Percentiles rank a stretch among this genome's conserved stretches.
phyloP scores from a whole-genome alignment of 2,329 filamentous ascomycete genomes.

The Sordariomycetes sp. region DNA sequence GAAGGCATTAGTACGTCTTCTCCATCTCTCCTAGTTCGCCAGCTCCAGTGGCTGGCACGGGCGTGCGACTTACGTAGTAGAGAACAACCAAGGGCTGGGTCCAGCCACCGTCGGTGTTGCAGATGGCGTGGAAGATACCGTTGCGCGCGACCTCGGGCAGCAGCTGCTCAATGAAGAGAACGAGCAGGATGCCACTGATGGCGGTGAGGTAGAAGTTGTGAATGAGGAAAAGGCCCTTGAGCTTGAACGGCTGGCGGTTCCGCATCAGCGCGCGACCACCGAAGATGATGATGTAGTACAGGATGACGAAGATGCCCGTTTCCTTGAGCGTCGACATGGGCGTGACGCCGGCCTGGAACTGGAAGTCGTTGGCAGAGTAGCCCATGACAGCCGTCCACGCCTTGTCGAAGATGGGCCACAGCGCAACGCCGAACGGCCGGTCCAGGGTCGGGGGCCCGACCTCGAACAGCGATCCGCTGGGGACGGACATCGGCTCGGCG shows the following conservation, averaged over 20 bases:
- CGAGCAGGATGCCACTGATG: constrained; percentile 71
- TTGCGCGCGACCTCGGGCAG: constrained; percentile 69
- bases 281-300: constrained; percentile 92
- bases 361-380: constrained; percentile 78
- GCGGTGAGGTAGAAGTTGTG: constrained; percentile 92
- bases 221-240: constrained; percentile 81
- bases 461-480: constrained; percentile 33
- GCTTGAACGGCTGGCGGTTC: constrained; percentile 71
- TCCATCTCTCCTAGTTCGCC: not conserved
- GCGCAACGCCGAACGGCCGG: constrained; percentile 77
- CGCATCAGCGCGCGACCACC: constrained; percentile 90
- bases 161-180: constrained; percentile 83
- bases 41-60: not conserved
- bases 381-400: constrained; percentile 66
- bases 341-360: constrained; percentile 70
- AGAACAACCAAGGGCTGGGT: constrained; percentile 85
- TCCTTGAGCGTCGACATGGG: constrained; percentile 84
- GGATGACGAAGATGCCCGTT: constrained; percentile 67
- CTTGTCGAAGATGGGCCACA: constrained; percentile 94
- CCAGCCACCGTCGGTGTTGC: constrained; percentile 74
- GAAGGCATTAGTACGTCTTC: not conserved
- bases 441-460: constrained; percentile 66
- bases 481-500: constrained; percentile 27
- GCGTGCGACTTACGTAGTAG: constrained; percentile 66
- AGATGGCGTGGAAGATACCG: constrained; percentile 86